phyloP scores from a whole-genome alignment of 306 rosid species.

The Lathyrus oleraceus region DNA sequence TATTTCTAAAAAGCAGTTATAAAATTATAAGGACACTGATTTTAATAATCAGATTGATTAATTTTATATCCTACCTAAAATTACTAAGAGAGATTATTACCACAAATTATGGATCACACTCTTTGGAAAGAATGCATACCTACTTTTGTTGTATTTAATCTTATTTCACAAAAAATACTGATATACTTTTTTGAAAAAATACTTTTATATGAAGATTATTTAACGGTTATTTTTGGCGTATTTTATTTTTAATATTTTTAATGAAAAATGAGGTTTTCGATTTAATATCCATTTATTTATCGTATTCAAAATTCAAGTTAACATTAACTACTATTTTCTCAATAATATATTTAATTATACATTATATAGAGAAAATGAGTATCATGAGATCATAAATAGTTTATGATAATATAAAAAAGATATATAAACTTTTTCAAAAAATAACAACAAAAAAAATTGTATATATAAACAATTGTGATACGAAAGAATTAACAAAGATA shows the following conservation, averaged over 20 bases:
- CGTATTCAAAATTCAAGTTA: background rate
- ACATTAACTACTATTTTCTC: background rate
- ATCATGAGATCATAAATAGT: background rate
- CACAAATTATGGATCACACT: slow-evolving; percentile 23
- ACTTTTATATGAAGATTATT: background rate
- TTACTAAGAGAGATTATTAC: background rate
- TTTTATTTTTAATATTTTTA: too few species aligned
- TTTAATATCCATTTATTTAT: background rate
- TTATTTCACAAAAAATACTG: background rate
- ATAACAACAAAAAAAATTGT: too few species aligned
- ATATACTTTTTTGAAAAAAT: background rate
- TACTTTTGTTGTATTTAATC: background rate
- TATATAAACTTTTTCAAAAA: too few species aligned
- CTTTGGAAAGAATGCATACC: slow-evolving; percentile 13
- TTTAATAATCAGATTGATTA: too few species aligned
- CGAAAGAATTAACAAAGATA: too few species aligned
- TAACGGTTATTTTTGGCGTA: background rate
- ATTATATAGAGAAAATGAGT: background rate
- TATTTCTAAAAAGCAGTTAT: too few species aligned
- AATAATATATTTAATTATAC: background rate
- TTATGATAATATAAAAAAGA: too few species aligned
- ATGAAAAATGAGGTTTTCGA: too few species aligned
- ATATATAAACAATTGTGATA: too few species aligned
- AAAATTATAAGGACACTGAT: too few species aligned
- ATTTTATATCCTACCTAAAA: too few species aligned